phyloP scores from a whole-genome alignment of 1,139 yeast genomes.

The Blastobotrys apis region DNA sequence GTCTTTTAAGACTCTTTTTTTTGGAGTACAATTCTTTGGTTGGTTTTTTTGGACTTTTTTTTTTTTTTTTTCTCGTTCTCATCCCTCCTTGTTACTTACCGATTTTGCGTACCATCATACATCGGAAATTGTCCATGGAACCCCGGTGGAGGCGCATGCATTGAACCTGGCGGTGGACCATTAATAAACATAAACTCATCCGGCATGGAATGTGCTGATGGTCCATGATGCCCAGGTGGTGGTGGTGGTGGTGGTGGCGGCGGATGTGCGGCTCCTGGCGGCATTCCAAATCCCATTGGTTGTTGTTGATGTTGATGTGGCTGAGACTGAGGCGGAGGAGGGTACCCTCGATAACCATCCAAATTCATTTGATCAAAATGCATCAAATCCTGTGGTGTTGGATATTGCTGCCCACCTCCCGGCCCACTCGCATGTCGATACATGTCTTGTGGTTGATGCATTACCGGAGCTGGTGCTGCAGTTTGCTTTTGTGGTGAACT shows the following conservation, averaged over 20 bases:
- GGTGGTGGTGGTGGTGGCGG: slow-evolving; percentile 9
- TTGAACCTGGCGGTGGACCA: slow-evolving; percentile 4
- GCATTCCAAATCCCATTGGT: no score
- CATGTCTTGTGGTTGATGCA: not conserved
- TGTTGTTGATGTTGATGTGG: slow-evolving; percentile 7
- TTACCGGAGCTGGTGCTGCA: not conserved
- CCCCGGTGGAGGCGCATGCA: slow-evolving; percentile 9
- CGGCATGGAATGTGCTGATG: not conserved
- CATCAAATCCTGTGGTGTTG: not conserved
- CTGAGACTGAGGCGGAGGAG: slow-evolving; percentile 7
- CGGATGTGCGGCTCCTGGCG: no score
- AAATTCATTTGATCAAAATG: not conserved
- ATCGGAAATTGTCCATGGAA: slow-evolving; percentile 1
- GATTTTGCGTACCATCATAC: slow-evolving; percentile 4
- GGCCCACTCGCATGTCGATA: no score
- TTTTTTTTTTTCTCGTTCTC: slow-evolving; percentile 1
- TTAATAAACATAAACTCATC: slow-evolving; percentile 8
- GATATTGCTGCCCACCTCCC: not conserved
- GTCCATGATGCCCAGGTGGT: slow-evolving; percentile 4
- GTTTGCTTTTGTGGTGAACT: slow-evolving; percentile 8
- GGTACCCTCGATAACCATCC: not conserved
- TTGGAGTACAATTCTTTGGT: no score
- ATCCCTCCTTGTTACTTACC: not conserved
- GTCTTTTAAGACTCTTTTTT: no score
- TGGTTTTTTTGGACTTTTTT: no score